Conservation (phyloP, 352 stramenopile genomes). For the Phytophthora multivora region DNA sequence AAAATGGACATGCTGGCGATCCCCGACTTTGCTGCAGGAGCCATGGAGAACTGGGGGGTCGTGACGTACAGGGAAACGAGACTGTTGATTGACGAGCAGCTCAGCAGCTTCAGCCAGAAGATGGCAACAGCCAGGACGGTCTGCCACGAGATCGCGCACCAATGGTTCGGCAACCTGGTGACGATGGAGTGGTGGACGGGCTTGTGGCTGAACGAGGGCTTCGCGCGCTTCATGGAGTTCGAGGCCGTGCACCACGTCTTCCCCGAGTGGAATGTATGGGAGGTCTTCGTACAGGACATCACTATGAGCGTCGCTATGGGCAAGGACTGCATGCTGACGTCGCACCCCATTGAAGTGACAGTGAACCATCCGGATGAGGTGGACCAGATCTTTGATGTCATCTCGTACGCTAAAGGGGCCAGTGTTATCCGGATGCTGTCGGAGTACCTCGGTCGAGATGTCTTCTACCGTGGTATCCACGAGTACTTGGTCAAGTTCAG, state of each 20-base stretch:
- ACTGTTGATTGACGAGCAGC: constrained; percentile 85
- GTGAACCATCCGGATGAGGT: constrained; percentile 95
- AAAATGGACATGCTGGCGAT: constrained; percentile 99
- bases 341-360: constrained; percentile 95
- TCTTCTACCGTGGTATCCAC: constrained; percentile 88
- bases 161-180: constrained; percentile 98
- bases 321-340: constrained; percentile 92
- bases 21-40: constrained; percentile 95
- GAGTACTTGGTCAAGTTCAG: constrained; percentile 93
- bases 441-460: constrained; percentile 72
- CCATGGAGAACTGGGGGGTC: constrained; percentile 96
- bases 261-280: constrained; percentile 96
- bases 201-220: constrained; percentile 98
- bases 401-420: constrained; percentile 95
- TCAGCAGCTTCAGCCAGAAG: constrained; percentile 73
- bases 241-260: constrained; percentile 93
- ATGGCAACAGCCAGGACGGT: constrained; percentile 93
- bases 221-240: constrained; percentile 97
- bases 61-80: constrained; percentile 97
- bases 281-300: constrained; percentile 92
- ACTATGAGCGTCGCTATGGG: constrained; percentile 85
- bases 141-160: constrained; percentile 98
- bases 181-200: constrained; percentile 98
- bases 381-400: constrained; percentile 98
- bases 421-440: constrained; percentile 84